Percentiles rank a stretch among this genome's conserved stretches.
Conservation (phyloP, 352 stramenopile genomes). For the Globisporangium perplexum region DNA sequence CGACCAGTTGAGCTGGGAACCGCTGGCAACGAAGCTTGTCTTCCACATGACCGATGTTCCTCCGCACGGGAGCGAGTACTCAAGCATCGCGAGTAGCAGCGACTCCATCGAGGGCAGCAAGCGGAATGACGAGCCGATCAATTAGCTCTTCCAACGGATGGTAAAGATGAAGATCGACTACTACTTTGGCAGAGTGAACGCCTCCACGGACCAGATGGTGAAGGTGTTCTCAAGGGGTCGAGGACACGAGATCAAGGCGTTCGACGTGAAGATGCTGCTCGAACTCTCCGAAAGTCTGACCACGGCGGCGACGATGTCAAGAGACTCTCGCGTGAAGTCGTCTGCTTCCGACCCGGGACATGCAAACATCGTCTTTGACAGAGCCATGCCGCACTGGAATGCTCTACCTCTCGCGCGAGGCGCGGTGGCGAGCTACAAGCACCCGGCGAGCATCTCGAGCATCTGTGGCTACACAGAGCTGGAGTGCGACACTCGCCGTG, state of each 20-base stretch:
- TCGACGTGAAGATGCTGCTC: neutral
- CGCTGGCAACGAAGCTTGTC: slow-evolving; percentile 21
- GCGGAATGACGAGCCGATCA: slow-evolving; percentile 9
- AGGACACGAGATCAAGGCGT: slow-evolving; percentile 3
- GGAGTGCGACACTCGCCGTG: neutral
- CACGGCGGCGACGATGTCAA: neutral
- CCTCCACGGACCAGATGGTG: slow-evolving; percentile 29
- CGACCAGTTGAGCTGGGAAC: slow-evolving; percentile 18
- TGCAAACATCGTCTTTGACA: neutral
- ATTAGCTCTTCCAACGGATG: slow-evolving; percentile 8
- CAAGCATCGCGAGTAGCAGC: slow-evolving; percentile 2
- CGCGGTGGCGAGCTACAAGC: neutral
- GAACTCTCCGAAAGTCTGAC: neutral
- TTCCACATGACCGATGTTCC: slow-evolving; percentile 41
- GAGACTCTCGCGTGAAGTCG: neutral
- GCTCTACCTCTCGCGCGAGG: neutral
- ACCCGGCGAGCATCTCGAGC: neutral
- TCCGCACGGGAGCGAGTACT: slow-evolving; percentile 33
- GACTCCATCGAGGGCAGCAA: slow-evolving; percentile 13
- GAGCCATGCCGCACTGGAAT: neutral
- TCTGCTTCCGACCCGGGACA: too few species aligned
- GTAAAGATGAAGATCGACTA: slow-evolving; percentile 18
- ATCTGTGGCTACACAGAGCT: neutral
- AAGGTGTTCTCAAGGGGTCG: slow-evolving; percentile 11
- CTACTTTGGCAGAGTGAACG: slow-evolving; percentile 33